phyloP scores from a whole-genome alignment of 106 monocot species.

The Posidonia australis region DNA sequence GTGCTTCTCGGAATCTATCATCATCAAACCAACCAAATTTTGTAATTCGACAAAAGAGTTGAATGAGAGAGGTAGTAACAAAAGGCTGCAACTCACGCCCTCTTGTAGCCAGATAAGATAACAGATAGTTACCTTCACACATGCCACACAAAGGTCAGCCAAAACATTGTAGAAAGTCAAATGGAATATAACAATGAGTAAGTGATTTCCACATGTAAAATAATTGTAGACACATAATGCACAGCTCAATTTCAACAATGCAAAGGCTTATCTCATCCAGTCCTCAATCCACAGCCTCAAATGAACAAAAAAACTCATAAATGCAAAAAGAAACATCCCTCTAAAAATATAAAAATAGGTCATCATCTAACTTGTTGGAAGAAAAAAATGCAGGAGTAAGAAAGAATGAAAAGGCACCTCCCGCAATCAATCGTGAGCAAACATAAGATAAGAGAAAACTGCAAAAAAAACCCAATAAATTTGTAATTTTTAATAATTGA shows the following conservation, averaged over 20 bases:
- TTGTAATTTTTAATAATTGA: not conserved
- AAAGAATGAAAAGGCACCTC: too few species aligned
- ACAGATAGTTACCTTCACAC: slow-evolving; percentile 88
- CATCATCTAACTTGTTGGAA: too few species aligned
- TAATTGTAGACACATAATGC: not conserved
- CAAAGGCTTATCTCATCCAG: too few species aligned
- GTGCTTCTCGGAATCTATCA: slow-evolving; percentile 83
- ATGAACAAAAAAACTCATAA: not conserved
- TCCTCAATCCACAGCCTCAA: too few species aligned
- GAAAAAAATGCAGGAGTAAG: too few species aligned
- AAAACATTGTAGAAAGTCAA: slow-evolving; percentile 7
- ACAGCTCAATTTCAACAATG: too few species aligned
- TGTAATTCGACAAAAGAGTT: slow-evolving; percentile 89
- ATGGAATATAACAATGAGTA: not conserved
- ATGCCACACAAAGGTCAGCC: slow-evolving; percentile 49
- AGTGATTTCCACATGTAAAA: not conserved
- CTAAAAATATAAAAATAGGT: not conserved
- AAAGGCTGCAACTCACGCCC: slow-evolving; percentile 84
- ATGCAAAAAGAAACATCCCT: not conserved
- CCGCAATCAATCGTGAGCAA: too few species aligned
- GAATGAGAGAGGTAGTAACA: slow-evolving; percentile 83
- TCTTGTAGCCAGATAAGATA: slow-evolving; percentile 88
- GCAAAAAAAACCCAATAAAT: not conserved
- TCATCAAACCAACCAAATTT: slow-evolving; percentile 99
- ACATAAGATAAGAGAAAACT: too few species aligned